Evolutionary conservation across 2,329 filamentous ascomycete genomes (phyloP).

Genomic region (Clonostachys sp.): DNA sequence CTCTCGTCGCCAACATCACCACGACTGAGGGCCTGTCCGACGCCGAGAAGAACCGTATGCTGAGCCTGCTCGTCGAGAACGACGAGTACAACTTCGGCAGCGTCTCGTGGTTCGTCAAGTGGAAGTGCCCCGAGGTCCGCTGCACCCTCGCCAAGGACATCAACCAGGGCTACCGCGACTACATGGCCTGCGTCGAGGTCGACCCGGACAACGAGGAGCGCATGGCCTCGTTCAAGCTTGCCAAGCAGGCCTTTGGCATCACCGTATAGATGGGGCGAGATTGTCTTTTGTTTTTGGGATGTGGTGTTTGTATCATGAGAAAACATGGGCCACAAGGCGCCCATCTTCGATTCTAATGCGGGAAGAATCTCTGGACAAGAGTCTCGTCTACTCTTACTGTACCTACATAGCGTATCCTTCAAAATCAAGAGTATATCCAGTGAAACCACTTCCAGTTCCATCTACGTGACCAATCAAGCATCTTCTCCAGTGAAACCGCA

Average conservation of each 20-base stretch:
- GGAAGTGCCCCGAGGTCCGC: conserved; percentile 31
- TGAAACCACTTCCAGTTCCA: no score
- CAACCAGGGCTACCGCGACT: conserved; percentile 35
- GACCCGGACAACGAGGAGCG: conserved; percentile 19
- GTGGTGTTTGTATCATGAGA: not conserved
- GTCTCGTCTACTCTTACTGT: no score
- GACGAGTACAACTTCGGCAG: conserved; percentile 51
- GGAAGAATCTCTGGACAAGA: no score
- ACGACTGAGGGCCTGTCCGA: conserved; percentile 16
- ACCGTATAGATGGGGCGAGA: no score
- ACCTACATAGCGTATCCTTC: no score
- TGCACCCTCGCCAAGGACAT: conserved; percentile 23
- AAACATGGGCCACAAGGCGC: not conserved
- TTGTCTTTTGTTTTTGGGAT: not conserved
- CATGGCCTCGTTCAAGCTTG: conserved; percentile 32
- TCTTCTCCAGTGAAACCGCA: no score
- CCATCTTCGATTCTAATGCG: no score
- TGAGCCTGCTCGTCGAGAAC: conserved; percentile 32
- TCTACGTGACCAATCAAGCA: no score
- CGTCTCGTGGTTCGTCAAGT: conserved; percentile 45
- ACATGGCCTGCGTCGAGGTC: conserved; percentile 44
- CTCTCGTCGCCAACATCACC: conserved; percentile 20
- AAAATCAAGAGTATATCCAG: no score
- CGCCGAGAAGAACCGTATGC: conserved; percentile 29
- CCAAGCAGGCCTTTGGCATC: conserved; percentile 39